phyloP scores from a whole-genome alignment of 2,329 filamentous ascomycete genomes.

The Teratosphaeria epicoccoides region DNA sequence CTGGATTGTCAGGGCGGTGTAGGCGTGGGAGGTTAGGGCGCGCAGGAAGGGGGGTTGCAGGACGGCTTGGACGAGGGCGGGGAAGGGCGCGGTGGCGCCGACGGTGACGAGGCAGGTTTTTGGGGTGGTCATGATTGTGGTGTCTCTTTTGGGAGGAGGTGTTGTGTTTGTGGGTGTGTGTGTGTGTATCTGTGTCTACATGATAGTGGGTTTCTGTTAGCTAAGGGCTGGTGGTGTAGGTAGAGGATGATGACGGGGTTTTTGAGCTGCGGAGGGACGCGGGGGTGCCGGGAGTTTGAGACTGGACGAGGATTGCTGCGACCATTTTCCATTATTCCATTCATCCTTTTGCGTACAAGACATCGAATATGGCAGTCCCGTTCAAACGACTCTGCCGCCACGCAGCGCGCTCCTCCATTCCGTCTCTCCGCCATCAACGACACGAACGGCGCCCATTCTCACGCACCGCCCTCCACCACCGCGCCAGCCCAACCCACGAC shows the following conservation, averaged over 20 bases:
- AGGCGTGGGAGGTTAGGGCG: conserved; percentile 48
- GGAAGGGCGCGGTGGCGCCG: conserved; percentile 81
- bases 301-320: background rate
- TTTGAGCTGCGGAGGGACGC: background rate
- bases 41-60: conserved; percentile 53
- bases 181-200: background rate
- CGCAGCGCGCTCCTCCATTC: conserved; percentile 8
- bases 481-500: conserved; percentile 1
- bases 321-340: background rate
- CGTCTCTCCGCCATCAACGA: conserved; percentile 3
- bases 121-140: conserved; percentile 4
- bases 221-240: background rate
- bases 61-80: conserved; percentile 55
- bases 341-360: background rate
- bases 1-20: conserved; percentile 66
- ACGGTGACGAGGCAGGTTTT: conserved; percentile 74
- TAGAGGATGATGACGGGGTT: background rate
- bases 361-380: conserved; percentile 19
- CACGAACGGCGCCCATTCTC: conserved; percentile 5
- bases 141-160: conserved; percentile 2
- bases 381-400: conserved; percentile 21
- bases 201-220: background rate
- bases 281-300: background rate
- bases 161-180: conserved; percentile 2
- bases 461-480: conserved; percentile 1